A percentile compares a stretch with the other conserved stretches of the same genome.
phyloP scores from a whole-genome alignment of 2,329 filamentous ascomycete genomes.

The Penicillium sp. region DNA sequence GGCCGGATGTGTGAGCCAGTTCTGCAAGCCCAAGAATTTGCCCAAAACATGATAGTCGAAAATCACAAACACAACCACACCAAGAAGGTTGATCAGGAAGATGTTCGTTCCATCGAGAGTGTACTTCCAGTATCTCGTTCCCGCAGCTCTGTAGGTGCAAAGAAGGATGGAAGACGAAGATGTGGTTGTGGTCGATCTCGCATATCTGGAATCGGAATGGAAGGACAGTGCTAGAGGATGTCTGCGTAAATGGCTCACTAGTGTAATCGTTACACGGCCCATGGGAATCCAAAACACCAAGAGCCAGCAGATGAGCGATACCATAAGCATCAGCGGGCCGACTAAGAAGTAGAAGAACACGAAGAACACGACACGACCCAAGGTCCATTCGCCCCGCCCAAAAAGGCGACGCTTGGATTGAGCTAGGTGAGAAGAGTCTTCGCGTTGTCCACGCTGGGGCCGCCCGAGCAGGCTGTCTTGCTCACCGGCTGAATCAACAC shows the following conservation, averaged over 20 bases:
- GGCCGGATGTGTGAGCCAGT: conserved; percentile 74
- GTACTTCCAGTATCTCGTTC: conserved; percentile 98
- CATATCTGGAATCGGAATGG: conserved; percentile 77
- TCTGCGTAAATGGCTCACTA: conserved; percentile 87
- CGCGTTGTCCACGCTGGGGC: conserved; percentile 53
- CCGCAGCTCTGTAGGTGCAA: conserved; percentile 95
- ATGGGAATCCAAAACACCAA: conserved; percentile 98
- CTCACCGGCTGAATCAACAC: conserved; percentile 84
- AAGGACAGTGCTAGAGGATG: conserved; percentile 93
- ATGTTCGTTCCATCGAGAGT: conserved; percentile 98
- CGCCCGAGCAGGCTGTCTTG: conserved; percentile 83
- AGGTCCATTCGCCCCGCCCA: conserved; percentile 91
- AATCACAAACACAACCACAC: conserved; percentile 89
- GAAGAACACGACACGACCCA: conserved; percentile 94
- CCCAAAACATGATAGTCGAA: conserved; percentile 85
- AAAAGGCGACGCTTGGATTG: conserved; percentile 80
- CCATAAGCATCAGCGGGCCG: conserved; percentile 79
- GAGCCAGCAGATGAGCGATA: conserved; percentile 90
- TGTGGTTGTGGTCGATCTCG: conserved; percentile 67
- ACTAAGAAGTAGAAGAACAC: conserved; percentile 92
- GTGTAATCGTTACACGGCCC: conserved; percentile 87
- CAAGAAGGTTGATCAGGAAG: conserved; percentile 96
- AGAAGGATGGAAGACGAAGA: conserved; percentile 83
- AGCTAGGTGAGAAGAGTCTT: conserved; percentile 43
- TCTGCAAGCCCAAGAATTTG: conserved; percentile 66